Conservation (phyloP, 345 rosid species). For the Punica granatum region DNA sequence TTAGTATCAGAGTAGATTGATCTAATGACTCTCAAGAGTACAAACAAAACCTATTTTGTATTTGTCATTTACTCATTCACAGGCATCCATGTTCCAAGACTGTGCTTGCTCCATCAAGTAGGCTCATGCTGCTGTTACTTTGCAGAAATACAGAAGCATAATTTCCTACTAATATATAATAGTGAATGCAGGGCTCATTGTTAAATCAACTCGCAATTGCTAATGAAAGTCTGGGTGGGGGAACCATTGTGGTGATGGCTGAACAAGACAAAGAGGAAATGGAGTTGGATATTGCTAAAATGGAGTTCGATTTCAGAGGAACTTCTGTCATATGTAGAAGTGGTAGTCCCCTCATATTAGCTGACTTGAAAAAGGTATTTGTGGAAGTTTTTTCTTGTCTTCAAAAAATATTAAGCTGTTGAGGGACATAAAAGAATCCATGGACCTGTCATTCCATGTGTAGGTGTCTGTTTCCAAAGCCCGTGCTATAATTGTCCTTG, state of each 20-base stretch:
- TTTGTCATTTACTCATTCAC: neutral
- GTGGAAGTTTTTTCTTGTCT: neutral
- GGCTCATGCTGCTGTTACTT: neutral
- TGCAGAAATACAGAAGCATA: too few species aligned
- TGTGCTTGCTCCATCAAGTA: neutral
- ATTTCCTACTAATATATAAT: neutral
- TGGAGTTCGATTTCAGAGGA: constrained; percentile 72
- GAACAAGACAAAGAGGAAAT: constrained; percentile 77
- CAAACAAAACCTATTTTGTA: too few species aligned
- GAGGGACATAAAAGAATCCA: neutral
- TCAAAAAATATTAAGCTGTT: neutral
- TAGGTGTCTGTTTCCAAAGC: constrained; percentile 78
- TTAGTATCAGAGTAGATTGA: neutral
- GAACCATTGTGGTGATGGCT: constrained; percentile 69
- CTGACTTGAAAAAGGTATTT: constrained; percentile 59
- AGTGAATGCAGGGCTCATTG: constrained; percentile 44
- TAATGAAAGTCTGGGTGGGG: constrained; percentile 74
- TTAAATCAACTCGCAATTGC: constrained; percentile 63
- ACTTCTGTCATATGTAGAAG: constrained; percentile 70
- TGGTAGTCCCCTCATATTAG: constrained; percentile 64
- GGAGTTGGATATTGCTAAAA: constrained; percentile 72
- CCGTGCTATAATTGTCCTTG: constrained; percentile 64
- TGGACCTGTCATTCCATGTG: constrained; percentile 5
- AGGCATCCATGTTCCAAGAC: neutral
- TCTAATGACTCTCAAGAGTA: neutral